Evolutionary conservation across 2,329 filamentous ascomycete species (phyloP), one percentile per base, ranked within the genome.

Genomic region (Fusarium siculi): DNA sequence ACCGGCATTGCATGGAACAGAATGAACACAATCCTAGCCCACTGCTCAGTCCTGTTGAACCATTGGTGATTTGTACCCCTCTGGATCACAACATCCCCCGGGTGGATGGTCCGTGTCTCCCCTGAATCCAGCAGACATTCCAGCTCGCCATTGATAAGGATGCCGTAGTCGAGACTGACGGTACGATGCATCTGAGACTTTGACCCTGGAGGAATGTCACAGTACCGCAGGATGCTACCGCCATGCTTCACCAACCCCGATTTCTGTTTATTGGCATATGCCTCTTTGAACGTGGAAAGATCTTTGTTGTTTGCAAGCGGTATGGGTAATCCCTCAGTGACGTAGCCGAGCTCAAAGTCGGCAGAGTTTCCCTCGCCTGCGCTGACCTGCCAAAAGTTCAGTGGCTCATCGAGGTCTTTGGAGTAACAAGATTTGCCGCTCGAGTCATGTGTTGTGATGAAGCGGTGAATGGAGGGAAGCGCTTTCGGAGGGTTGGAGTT

Each of bases 51-150:
- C 14, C 28, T 34, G 18, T 70, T 70, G 23, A 63, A 43, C 67
- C 58, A 70, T 18, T 62, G 57, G 15, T 70, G 67, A n/a, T 59
- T 70, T 7, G 63, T 69, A 4, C 63, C 67, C 14, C 67, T 49
- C 25, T 70, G 63, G 9, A 70, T 54, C 23, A 68, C 47, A 21
- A 70, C 5, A 18, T 68, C 64, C 3, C 64, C 68, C 0, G 59
- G 47, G 18, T 37, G 30, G 9, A 68, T 39, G 6, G 43, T 37
- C 16, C 64, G 55, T 7, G 30, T 46, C 12, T 70, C 67, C 1
- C 67, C 63, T 1, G 63, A 67, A 28, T 70, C 67, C 42, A 70
- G 19, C 9, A 67, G 11, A n/a, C 57, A 70, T 8, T 57, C 67
- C 19, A 67, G 36, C 43, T 70, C 67, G 4, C 67, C 63, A 15